Percentiles rank a stretch among this genome's conserved stretches.
These are phyloP conservation scores for Aspergillus nomiae DNA, from an alignment of 2,329 filamentous ascomycete genomes.

Conservation along the genomic window DNA sequence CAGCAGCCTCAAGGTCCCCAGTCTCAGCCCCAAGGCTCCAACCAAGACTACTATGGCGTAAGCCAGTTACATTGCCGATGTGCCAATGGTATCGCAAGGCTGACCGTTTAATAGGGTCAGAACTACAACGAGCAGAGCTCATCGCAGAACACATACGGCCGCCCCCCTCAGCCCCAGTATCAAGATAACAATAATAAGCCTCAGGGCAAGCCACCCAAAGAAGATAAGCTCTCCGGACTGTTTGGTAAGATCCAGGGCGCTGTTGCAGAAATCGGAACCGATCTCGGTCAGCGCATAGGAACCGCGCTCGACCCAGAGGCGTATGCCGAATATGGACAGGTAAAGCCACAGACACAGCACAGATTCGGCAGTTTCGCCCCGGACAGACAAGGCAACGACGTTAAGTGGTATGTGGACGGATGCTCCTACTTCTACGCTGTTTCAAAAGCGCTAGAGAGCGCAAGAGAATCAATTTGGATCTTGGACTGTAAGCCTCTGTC, in stretches of 20 bases:
- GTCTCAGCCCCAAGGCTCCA: constrained; percentile 21
- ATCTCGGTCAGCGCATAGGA: constrained; percentile 53
- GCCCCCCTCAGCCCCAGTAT: constrained; percentile 28
- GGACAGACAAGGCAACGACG: constrained; percentile 68
- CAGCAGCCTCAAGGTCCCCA: background rate
- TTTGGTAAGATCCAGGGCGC: constrained; percentile 59
- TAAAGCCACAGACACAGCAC: constrained; percentile 45
- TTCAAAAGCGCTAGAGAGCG: constrained; percentile 74
- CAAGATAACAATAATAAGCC: constrained; percentile 24
- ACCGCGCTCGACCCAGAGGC: constrained; percentile 51
- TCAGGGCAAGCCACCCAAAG: constrained; percentile 31
- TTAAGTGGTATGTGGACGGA: constrained; percentile 87
- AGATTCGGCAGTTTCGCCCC: constrained; percentile 70
- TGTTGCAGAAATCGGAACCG: constrained; percentile 53
- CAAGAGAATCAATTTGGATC: constrained; percentile 78
- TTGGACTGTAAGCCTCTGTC: constrained; percentile 62
- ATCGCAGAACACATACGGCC: constrained; percentile 27
- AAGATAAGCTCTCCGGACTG: constrained; percentile 47
- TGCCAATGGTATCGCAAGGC: background rate
- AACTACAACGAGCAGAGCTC: constrained; percentile 12
- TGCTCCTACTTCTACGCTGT: constrained; percentile 86
- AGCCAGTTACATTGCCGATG: constrained; percentile 10
- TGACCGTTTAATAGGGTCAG: constrained; percentile 7
- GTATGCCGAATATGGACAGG: constrained; percentile 47
- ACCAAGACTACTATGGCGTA: constrained; percentile 26